Evolutionary conservation across 805 yeast species (phyloP).

Genomic region (Isabelozyma gotoi): DNA sequence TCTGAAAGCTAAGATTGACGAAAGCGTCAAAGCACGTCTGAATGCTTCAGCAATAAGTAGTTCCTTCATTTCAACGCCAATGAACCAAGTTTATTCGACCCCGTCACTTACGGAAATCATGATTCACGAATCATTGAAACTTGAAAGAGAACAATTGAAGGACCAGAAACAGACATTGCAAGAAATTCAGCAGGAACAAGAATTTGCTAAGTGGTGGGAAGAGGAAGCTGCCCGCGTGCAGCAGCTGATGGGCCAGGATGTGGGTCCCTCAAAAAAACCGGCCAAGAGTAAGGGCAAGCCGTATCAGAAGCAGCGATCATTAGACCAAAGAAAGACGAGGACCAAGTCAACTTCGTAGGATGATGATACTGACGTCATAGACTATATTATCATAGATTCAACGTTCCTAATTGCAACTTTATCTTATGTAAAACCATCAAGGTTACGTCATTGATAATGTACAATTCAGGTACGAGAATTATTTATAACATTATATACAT

Average conservation of each 20-base stretch:
- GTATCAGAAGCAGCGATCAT: slow-evolving; percentile 2
- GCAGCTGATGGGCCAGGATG: slow-evolving; percentile 20
- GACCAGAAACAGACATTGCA: slow-evolving; percentile 49
- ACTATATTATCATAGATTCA: not conserved
- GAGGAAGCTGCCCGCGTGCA: slow-evolving; percentile 72
- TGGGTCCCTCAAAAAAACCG: slow-evolving; percentile 2
- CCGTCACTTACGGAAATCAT: slow-evolving; percentile 46
- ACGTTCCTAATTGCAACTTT: not conserved
- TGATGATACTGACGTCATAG: no score
- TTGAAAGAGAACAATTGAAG: slow-evolving; percentile 26
- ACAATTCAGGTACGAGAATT: not conserved
- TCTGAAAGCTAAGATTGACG: not conserved
- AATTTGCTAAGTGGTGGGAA: slow-evolving; percentile 87
- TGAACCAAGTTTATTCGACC: slow-evolving; percentile 5
- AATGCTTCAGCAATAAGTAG: not conserved
- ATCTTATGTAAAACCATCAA: no score
- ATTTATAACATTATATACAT: not conserved
- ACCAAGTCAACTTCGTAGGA: not conserved
- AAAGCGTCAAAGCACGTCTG: not conserved
- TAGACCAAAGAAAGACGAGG: not conserved
- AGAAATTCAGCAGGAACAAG: slow-evolving; percentile 79
- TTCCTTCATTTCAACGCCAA: slow-evolving; percentile 1
- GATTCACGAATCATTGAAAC: slow-evolving; percentile 45
- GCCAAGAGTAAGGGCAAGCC: not conserved
- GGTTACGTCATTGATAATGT: no score